Conservation (phyloP, 1,284 basidiomycete genomes). For the Omphalotus olearius region DNA sequence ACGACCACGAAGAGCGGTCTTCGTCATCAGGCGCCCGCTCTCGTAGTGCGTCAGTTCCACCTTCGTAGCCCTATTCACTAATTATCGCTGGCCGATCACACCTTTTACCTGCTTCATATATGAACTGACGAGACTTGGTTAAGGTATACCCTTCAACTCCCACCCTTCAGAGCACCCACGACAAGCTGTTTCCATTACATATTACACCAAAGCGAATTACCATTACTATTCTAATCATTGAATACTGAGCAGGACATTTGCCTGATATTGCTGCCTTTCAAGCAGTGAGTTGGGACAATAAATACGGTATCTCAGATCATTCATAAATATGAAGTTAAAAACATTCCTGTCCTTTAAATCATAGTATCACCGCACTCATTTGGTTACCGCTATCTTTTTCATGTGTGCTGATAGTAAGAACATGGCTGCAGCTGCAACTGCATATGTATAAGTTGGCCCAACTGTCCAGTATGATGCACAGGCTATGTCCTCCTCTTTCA, state of each 20-base stretch:
- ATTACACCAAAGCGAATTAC: not conserved
- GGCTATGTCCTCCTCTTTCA: conserved; percentile 38
- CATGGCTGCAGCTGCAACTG: conserved; percentile 63
- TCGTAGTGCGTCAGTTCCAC: not conserved
- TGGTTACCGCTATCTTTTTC: conserved; percentile 36
- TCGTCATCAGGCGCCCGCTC: not conserved
- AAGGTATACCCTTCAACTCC: conserved; percentile 7
- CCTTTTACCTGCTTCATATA: conserved; percentile 14
- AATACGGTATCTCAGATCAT: not conserved
- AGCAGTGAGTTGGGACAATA: not conserved
- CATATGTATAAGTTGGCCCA: conserved; percentile 78
- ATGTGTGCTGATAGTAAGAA: conserved; percentile 48
- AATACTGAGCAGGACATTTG: not conserved
- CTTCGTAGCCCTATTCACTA: not conserved
- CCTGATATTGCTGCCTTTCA: not conserved
- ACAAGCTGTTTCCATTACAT: not conserved
- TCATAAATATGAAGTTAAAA: not conserved
- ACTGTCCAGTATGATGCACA: conserved; percentile 86
- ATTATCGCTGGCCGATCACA: not conserved
- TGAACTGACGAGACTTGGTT: conserved; percentile 13
- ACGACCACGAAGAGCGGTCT: conserved; percentile 3
- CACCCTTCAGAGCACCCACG: not conserved
- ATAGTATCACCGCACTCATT: conserved; percentile 16
- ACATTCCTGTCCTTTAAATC: conserved; percentile 7
- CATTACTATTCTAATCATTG: not conserved